Conservation (phyloP, 768 basidiomycete species). For the Lentinula sp. region DNA sequence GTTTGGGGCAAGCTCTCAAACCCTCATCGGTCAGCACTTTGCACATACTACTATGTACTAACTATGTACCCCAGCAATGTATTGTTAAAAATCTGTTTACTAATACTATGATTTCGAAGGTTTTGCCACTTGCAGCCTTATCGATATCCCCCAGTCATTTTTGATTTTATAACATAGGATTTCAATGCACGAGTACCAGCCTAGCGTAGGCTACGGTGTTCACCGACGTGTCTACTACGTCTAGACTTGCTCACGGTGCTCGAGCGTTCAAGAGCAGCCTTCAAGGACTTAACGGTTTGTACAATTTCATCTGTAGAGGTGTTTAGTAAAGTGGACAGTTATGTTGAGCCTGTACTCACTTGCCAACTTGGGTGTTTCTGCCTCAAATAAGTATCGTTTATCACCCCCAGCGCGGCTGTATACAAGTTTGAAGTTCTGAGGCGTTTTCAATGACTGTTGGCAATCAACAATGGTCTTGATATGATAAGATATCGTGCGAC, state of each 20-base stretch:
- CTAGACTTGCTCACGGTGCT: constrained; percentile 58
- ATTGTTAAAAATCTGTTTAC: no score
- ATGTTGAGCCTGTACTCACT: constrained; percentile 36
- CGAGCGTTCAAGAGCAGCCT: constrained; percentile 56
- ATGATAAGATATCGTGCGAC: constrained; percentile 89
- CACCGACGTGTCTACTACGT: constrained; percentile 41
- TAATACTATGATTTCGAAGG: no score
- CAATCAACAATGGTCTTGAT: constrained; percentile 82
- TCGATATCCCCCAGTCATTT: no score
- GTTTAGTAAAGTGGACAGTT: constrained; percentile 1
- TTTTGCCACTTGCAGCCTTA: no score
- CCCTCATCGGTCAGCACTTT: no score
- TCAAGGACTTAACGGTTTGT: constrained; percentile 61
- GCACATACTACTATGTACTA: no score
- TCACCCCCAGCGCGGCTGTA: constrained; percentile 68
- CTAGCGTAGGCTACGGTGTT: neutral
- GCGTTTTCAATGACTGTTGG: constrained; percentile 76
- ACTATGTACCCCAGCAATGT: no score
- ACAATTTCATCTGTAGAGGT: constrained; percentile 62
- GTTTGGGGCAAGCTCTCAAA: no score
- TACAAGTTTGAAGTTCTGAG: constrained; percentile 84
- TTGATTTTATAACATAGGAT: neutral
- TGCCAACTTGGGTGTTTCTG: constrained; percentile 77
- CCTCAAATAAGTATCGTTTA: constrained; percentile 97
- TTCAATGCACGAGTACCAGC: neutral